Percentiles rank a stretch among this genome's conserved stretches.
phyloP scores from a whole-genome alignment of 352 stramenopile species.

The Pythium rhizo-oryzae region DNA sequence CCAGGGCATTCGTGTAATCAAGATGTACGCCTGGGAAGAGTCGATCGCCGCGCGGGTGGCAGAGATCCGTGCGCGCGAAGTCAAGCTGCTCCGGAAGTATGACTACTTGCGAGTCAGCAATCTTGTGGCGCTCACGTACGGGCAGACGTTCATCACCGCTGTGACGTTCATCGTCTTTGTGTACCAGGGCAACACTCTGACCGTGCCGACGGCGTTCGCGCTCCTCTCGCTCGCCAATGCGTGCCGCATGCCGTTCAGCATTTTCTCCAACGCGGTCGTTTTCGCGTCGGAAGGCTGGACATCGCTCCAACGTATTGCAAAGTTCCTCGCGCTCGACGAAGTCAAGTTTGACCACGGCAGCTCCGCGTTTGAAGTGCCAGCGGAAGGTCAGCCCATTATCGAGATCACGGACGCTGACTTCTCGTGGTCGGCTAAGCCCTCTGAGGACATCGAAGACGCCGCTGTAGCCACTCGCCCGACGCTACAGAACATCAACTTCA shows the following conservation, averaged over 20 bases:
- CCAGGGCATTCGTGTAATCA: conserved; percentile 88
- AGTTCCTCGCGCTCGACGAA: conserved; percentile 40
- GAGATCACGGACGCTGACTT: conserved; percentile 42
- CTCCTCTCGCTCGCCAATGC: conserved; percentile 40
- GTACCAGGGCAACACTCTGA: conserved; percentile 19
- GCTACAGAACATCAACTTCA: conserved; percentile 43
- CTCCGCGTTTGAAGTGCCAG: background rate
- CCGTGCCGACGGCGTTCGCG: conserved; percentile 33
- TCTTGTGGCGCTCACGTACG: conserved; percentile 18
- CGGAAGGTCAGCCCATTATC: conserved; percentile 20
- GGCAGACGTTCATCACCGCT: conserved; percentile 23
- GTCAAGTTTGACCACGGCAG: conserved; percentile 18
- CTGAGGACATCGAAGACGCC: background rate
- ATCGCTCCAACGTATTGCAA: conserved; percentile 36
- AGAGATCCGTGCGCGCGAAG: conserved; percentile 46
- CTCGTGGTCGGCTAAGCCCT: conserved; percentile 22
- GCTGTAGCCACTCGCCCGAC: background rate
- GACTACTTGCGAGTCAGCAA: conserved; percentile 22
- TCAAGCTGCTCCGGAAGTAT: conserved; percentile 24
- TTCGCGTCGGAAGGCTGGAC: conserved; percentile 33
- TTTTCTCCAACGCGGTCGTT: conserved; percentile 43
- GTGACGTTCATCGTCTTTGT: conserved; percentile 25
- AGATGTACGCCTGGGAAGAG: conserved; percentile 89
- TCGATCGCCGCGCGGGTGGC: conserved; percentile 39
- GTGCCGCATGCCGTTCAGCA: conserved; percentile 37